These are phyloP conservation scores for Euptelea pleiosperma DNA, from an alignment of 164 flowering plant genomes.

Conservation along the genomic window DNA sequence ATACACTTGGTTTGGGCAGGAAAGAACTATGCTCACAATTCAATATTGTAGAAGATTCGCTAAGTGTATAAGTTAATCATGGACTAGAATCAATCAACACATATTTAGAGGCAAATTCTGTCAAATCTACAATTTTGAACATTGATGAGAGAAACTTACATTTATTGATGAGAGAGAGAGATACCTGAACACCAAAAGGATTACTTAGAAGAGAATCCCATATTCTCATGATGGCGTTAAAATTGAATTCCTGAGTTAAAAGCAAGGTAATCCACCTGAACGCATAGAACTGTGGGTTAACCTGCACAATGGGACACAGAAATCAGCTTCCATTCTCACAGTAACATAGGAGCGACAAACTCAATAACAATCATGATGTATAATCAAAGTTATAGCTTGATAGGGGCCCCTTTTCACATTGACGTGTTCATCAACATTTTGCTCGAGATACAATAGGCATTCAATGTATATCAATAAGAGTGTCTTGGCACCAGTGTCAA, in stretches of 20 bases:
- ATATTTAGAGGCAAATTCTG: too few species aligned
- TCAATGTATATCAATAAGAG: background rate
- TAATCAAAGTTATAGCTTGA: background rate
- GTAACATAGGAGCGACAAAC: too few species aligned
- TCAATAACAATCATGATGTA: background rate
- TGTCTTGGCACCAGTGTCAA: background rate
- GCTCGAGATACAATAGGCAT: background rate
- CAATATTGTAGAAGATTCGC: too few species aligned
- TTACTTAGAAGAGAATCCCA: conserved; percentile 71
- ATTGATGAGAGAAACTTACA: too few species aligned
- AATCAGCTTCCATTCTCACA: too few species aligned
- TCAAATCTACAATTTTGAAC: too few species aligned
- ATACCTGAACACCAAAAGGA: conserved; percentile 66
- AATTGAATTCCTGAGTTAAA: conserved; percentile 63
- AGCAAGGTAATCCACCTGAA: conserved; percentile 78
- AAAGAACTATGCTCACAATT: too few species aligned
- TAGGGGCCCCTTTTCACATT: background rate
- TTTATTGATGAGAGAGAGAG: conserved; percentile 25
- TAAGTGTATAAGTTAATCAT: too few species aligned
- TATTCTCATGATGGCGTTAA: conserved; percentile 52
- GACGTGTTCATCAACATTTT: background rate
- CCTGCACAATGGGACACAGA: conserved; percentile 33
- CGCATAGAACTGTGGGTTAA: conserved; percentile 65
- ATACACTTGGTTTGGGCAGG: too few species aligned
- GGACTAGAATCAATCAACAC: too few species aligned